Evolutionary conservation across 352 stramenopile species (phyloP).

Genomic region (Globisporangium lucens): DNA sequence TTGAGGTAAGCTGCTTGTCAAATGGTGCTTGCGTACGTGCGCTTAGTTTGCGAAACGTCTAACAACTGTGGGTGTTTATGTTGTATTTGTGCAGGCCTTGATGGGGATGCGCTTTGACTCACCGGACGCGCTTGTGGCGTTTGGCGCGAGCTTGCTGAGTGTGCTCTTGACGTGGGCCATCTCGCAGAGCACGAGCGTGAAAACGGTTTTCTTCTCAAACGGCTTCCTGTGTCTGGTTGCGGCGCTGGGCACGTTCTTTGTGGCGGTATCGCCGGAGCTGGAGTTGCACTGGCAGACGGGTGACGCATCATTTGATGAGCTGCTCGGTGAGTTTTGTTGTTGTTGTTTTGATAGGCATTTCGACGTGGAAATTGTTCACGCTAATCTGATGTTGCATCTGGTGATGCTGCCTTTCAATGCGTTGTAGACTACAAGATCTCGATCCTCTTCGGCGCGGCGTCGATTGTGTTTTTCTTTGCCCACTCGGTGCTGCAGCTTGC

Average conservation of each 20-base stretch:
- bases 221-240: constrained; percentile 56
- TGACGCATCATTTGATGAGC: constrained; percentile 49
- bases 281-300: constrained; percentile 64
- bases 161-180: constrained; percentile 39
- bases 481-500: constrained; percentile 61
- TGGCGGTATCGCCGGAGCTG: constrained; percentile 60
- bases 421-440: constrained; percentile 81
- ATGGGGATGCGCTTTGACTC: constrained; percentile 53
- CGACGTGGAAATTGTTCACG: neutral
- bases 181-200: constrained; percentile 33
- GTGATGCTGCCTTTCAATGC: neutral
- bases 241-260: constrained; percentile 46
- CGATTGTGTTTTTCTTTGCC: constrained; percentile 60
- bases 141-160: constrained; percentile 34
- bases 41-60: neutral
- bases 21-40: no score
- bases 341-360: neutral
- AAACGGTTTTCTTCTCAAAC: constrained; percentile 69
- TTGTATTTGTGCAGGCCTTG: constrained; percentile 34
- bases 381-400: neutral
- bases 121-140: constrained; percentile 41
- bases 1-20: constrained; percentile 30
- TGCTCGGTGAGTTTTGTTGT: constrained; percentile 50
- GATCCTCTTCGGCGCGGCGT: constrained; percentile 55
- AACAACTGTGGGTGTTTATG: constrained; percentile 6